Percentiles rank a stretch among this genome's conserved stretches.
phyloP scores from a whole-genome alignment of 805 yeast genomes.

The Candida andamanensis region DNA sequence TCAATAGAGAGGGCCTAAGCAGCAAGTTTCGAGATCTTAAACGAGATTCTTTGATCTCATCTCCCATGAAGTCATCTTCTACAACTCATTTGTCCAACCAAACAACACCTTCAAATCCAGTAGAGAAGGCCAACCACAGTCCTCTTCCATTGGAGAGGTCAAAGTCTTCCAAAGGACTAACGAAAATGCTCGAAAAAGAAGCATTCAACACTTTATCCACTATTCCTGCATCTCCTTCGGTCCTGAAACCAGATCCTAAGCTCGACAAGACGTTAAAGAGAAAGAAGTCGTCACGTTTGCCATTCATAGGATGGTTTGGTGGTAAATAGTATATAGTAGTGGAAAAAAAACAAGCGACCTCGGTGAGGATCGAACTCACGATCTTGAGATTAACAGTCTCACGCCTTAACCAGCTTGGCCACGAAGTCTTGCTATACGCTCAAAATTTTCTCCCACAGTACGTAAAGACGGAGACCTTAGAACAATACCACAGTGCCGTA shows the following conservation, averaged over 20 bases:
- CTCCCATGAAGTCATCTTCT: constrained; percentile 17
- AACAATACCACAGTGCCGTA: too few relatives aligned
- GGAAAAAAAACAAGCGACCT: constrained; percentile 29
- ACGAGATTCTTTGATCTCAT: constrained; percentile 6
- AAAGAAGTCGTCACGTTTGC: not conserved
- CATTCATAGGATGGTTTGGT: not conserved
- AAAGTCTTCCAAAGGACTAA: constrained; percentile 1
- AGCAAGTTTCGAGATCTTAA: constrained; percentile 8
- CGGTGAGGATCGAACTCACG: constrained; percentile 50
- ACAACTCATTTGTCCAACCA: constrained; percentile 16
- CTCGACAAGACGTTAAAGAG: not conserved
- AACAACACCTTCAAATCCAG: constrained; percentile 2
- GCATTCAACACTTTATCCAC: not conserved
- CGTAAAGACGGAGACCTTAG: too few relatives aligned
- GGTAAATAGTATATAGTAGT: not conserved
- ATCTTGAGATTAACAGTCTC: constrained; percentile 46
- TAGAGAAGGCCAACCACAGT: constrained; percentile 3
- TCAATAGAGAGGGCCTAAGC: constrained; percentile 11
- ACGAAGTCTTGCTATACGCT: constrained; percentile 24
- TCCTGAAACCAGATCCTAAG: not conserved
- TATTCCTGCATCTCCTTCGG: not conserved
- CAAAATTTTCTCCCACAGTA: too few relatives aligned
- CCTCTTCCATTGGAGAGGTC: constrained; percentile 1
- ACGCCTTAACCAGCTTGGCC: constrained; percentile 50
- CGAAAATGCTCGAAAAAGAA: constrained; percentile 2